These are phyloP conservation scores for Effrenium voratum DNA, from an alignment of 73 alveolate species.

Conservation along the genomic window DNA sequence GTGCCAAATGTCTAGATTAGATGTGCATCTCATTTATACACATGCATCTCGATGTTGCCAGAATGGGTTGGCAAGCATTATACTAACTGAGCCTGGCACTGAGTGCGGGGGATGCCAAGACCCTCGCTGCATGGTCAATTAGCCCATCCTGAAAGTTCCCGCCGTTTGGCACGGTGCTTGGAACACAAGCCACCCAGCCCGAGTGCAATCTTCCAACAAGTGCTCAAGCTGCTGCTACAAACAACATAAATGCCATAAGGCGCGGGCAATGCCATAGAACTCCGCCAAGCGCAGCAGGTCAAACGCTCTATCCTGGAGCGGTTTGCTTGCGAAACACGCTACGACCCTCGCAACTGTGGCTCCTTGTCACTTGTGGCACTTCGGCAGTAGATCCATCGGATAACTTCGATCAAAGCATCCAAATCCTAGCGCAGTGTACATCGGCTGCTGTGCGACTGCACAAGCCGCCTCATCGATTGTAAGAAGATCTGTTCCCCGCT, in stretches of 20 bases:
- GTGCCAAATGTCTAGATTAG: too few species aligned
- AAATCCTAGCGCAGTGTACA: background rate
- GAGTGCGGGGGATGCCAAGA: conserved; percentile 47
- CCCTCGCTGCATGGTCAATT: conserved; percentile 87
- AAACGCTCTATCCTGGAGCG: conserved; percentile 38
- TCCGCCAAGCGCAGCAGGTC: conserved; percentile 82
- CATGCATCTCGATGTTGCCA: too few species aligned
- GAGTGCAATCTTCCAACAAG: too few species aligned
- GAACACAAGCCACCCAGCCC: too few species aligned
- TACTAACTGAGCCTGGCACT: too few species aligned
- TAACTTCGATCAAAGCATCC: conserved; percentile 61
- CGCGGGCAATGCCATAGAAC: conserved; percentile 7
- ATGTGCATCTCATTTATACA: too few species aligned
- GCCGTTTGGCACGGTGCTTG: too few species aligned
- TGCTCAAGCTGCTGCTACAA: too few species aligned
- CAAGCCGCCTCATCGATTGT: conserved; percentile 40
- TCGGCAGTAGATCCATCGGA: conserved; percentile 91
- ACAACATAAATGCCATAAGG: too few species aligned
- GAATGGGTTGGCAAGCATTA: too few species aligned
- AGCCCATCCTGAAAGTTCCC: conserved; percentile 51
- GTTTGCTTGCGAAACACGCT: background rate
- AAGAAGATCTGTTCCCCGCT: conserved; percentile 33
- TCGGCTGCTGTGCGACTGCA: background rate
- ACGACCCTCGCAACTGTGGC: background rate
- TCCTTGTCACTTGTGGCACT: conserved; percentile 90